phyloP scores from a whole-genome alignment of 306 rosid species.

The Malus orientalis region DNA sequence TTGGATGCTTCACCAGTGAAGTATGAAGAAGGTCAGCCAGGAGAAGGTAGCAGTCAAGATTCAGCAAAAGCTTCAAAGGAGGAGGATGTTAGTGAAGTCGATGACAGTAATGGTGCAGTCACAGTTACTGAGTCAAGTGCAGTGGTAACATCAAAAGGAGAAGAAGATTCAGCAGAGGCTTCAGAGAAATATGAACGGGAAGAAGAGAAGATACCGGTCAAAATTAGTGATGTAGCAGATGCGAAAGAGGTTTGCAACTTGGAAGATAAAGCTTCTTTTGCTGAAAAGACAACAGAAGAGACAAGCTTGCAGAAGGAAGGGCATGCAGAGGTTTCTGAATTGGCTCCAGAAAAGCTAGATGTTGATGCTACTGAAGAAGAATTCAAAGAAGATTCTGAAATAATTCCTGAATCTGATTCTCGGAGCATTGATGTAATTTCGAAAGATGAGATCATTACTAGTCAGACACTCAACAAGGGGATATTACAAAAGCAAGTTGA shows the following conservation, averaged over 20 bases:
- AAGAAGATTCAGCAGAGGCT: slow-evolving; percentile 6
- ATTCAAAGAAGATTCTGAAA: slow-evolving; percentile 5
- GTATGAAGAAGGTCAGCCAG: slow-evolving; percentile 14
- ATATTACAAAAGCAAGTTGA: slow-evolving; percentile 1
- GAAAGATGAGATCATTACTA: background rate
- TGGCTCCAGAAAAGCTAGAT: slow-evolving; percentile 1
- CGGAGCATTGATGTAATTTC: background rate
- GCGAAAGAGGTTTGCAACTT: background rate
- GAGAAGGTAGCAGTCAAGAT: background rate
- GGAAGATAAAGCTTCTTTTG: background rate
- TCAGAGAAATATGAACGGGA: slow-evolving; percentile 3
- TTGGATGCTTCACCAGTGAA: background rate
- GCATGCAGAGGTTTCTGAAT: slow-evolving; percentile 3
- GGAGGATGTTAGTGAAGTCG: slow-evolving; percentile 1
- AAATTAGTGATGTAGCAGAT: background rate
- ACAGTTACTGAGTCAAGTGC: background rate
- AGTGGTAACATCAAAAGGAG: slow-evolving; percentile 1
- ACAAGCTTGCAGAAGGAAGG: slow-evolving; percentile 8
- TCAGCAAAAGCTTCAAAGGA: slow-evolving; percentile 11
- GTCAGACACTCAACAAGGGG: background rate
- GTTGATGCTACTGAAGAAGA: slow-evolving; percentile 13
- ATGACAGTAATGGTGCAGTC: background rate
- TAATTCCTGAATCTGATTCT: background rate
- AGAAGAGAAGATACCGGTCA: background rate
- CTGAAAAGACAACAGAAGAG: slow-evolving; percentile 4